Percentiles rank a stretch among this genome's conserved stretches.
phyloP scores from a whole-genome alignment of 768 basidiomycete genomes.

The Cystobasidium tubakii region DNA sequence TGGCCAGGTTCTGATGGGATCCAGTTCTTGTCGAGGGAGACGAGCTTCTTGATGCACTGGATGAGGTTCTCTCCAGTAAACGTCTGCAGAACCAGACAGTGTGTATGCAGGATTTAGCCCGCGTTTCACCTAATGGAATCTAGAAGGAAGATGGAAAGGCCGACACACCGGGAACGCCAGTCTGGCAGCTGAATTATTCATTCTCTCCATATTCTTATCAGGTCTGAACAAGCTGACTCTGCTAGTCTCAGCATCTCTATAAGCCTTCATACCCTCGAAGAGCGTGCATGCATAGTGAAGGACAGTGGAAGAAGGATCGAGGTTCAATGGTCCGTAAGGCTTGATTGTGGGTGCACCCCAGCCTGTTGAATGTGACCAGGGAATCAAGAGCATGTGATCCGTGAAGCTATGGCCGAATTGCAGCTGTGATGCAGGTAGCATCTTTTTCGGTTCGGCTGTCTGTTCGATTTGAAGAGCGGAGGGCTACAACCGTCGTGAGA shows the following conservation, averaged over 20 bases:
- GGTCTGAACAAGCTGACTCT: slow-evolving; percentile 81
- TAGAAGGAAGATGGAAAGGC: neutral
- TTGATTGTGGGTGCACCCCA: slow-evolving; percentile 78
- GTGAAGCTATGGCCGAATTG: slow-evolving; percentile 76
- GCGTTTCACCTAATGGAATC: neutral
- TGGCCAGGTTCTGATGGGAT: slow-evolving; percentile 81
- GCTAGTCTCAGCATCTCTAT: slow-evolving; percentile 62
- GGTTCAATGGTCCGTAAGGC: slow-evolving; percentile 68
- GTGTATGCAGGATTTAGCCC: no score
- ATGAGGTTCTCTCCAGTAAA: slow-evolving; percentile 72
- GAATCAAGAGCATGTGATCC: slow-evolving; percentile 49
- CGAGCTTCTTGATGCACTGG: slow-evolving; percentile 76
- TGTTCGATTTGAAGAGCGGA: slow-evolving; percentile 15
- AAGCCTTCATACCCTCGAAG: slow-evolving; percentile 95
- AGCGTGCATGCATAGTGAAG: slow-evolving; percentile 84
- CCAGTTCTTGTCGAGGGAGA: slow-evolving; percentile 79
- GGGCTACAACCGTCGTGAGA: neutral
- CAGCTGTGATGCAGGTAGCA: slow-evolving; percentile 62
- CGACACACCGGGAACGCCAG: slow-evolving; percentile 45
- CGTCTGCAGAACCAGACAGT: slow-evolving; percentile 49
- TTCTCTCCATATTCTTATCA: slow-evolving; percentile 88
- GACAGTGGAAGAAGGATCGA: slow-evolving; percentile 75
- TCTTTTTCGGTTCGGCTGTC: slow-evolving; percentile 8
- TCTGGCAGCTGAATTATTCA: slow-evolving; percentile 76
- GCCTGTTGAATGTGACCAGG: slow-evolving; percentile 66